Evolutionary conservation across 768 basidiomycete species (phyloP), one percentile per base, ranked within the genome.

Genomic region (Trametes sanguinea): DNA sequence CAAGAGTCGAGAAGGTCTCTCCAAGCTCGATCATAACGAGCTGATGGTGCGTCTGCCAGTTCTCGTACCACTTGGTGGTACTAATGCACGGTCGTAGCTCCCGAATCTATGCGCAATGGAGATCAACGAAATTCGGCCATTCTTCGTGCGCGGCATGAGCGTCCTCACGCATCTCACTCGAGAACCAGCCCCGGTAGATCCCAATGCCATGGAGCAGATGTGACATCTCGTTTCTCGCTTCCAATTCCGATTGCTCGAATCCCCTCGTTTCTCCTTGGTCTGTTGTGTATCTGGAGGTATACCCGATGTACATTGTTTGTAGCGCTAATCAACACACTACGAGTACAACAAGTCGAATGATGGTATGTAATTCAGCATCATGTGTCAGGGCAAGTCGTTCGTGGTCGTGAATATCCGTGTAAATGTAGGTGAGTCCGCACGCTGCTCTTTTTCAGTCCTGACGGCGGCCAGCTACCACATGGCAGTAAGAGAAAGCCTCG

Each of bases 41-140:
- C 81, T 94, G 30, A 86, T 85, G 75, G 93, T 92, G 73, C 44
- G 87, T 75, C 6, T 35, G 5, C 42, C 33, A 37, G 40, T 48
- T 33, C 60, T 11, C 33, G 7, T 33, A 33, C n/a, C 6, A 14
- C 8, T 11, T 13, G 53, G 51, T 30, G 16, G 44, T 8, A 13
- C 39, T 71, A 37, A 13, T 8, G 17, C 2, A 4, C 9, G 14
- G 4, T 16, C 30, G 8, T 35, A 95, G 94, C 80, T 97, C 62
- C 86, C 92, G 4, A 91, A 94, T 65, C 77, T 96, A 17, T 90
- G 86, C 62, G 85, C 92, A 1, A 89, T 95, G 88, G 94, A 97
- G 74, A 91, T 97, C 75, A 94, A 94, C 76, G 95, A 96, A 72
- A 90, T 96, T 67, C 83, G 93, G 40, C 92, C 94, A 2, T 92